These are phyloP conservation scores for Herpetospermum pedunculosum DNA, from an alignment of 306 rosid species.

Conservation along the genomic window DNA sequence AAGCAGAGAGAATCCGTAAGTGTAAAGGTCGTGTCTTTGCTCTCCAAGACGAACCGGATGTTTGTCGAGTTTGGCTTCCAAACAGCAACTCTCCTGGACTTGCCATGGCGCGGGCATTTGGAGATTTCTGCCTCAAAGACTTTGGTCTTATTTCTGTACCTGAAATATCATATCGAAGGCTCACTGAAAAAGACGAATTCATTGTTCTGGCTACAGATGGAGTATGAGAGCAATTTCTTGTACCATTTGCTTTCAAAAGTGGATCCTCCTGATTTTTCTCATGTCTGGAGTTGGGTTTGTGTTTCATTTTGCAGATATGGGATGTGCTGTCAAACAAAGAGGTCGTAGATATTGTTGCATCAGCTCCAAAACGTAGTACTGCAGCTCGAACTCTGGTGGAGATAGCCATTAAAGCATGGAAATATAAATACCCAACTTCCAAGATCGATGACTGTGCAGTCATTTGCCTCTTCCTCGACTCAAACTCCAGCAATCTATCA, in stretches of 20 bases:
- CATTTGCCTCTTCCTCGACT: slow-evolving; percentile 72
- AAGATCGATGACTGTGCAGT: slow-evolving; percentile 96
- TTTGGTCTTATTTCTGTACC: slow-evolving; percentile 94
- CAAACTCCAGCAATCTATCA: slow-evolving; percentile 24
- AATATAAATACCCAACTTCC: slow-evolving; percentile 77
- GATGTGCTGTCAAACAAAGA: slow-evolving; percentile 93
- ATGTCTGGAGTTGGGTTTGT: slow-evolving; percentile 6
- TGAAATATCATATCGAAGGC: slow-evolving; percentile 54
- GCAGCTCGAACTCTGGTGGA: slow-evolving; percentile 83
- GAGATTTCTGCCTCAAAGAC: slow-evolving; percentile 98
- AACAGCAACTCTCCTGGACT: slow-evolving; percentile 92
- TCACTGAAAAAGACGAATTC: slow-evolving; percentile 70
- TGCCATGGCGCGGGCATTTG: slow-evolving; percentile 99
- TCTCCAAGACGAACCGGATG: slow-evolving; percentile 96
- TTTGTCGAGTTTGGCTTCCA: slow-evolving; percentile 92
- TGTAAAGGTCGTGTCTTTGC: slow-evolving; percentile 93
- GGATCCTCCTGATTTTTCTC: not conserved
- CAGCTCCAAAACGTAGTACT: slow-evolving; percentile 42
- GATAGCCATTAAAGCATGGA: slow-evolving; percentile 80
- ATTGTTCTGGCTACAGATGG: slow-evolving; percentile 95
- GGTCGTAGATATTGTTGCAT: slow-evolving; percentile 78
- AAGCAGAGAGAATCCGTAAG: slow-evolving; percentile 84
- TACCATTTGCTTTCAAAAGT: not conserved
- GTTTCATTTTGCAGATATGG: slow-evolving; percentile 55
- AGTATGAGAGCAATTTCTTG: slow-evolving; percentile 29